Conservation (phyloP, 2,329 filamentous ascomycete species). For the Neonectria sp. region DNA sequence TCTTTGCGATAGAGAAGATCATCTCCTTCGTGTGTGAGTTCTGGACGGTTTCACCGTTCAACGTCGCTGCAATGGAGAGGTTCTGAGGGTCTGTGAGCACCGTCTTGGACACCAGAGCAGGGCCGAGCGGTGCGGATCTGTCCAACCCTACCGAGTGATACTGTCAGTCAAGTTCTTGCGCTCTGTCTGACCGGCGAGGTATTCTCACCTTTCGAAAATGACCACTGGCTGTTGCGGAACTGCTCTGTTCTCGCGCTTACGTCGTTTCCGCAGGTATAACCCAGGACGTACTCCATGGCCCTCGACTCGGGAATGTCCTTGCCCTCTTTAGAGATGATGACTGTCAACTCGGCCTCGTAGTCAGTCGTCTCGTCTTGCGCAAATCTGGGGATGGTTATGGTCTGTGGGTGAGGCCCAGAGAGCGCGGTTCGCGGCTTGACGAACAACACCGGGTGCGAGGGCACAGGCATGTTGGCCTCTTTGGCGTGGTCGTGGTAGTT, state of each 20-base stretch:
- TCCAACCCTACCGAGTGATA: constrained; percentile 49
- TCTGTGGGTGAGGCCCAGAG: constrained; percentile 49
- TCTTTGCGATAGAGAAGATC: constrained; percentile 72
- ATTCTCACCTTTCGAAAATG: constrained; percentile 57
- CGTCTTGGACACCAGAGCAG: constrained; percentile 50
- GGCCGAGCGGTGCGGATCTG: constrained; percentile 65
- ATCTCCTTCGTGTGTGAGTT: constrained; percentile 59
- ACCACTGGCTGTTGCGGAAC: constrained; percentile 57
- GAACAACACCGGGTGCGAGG: constrained; percentile 54
- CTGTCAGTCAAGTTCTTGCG: no score
- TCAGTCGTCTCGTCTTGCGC: constrained; percentile 54
- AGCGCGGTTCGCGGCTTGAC: constrained; percentile 56
- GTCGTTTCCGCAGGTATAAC: constrained; percentile 58
- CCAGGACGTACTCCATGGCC: constrained; percentile 58
- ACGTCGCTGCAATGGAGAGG: constrained; percentile 50
- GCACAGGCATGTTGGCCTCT: constrained; percentile 56
- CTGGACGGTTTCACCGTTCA: constrained; percentile 57
- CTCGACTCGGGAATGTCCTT: constrained; percentile 55
- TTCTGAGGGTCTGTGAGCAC: constrained; percentile 51
- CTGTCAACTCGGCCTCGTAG: constrained; percentile 57
- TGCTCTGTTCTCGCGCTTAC: constrained; percentile 55
- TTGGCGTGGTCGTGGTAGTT: constrained; percentile 60
- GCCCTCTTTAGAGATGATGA: constrained; percentile 59
- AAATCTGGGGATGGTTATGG: constrained; percentile 45
- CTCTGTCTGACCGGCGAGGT: neutral